Base-by-base conservation (phyloP, 2,329 filamentous ascomycete genomes). In the Hypoxylon sp. region DNA sequence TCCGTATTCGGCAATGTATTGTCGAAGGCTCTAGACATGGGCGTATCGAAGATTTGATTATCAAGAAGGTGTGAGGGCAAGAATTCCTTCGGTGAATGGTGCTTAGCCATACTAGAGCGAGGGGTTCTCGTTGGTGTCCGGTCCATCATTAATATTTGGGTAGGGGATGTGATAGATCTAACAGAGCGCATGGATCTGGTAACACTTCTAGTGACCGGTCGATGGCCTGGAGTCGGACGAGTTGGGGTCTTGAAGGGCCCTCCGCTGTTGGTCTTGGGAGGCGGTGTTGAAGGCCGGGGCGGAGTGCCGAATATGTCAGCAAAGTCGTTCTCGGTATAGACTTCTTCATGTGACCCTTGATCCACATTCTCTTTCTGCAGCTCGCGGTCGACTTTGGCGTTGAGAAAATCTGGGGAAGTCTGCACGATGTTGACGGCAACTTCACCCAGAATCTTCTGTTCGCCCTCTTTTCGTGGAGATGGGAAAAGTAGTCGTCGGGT, bases 401-500 rank as follows among this genome's bases (percentile, higher is more conserved):
- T 77, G 35, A 79, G 77, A 35, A 76, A 76, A 24, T 82, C 80
- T 2, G 80, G 75, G 15, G 79, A 74, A 3, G 82, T 81, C 65
- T 85, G 82, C 46, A 86, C 81, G 56, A 84, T 76, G 71, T 90
- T 90, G 15, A 85, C 80, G 13, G 83, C 79, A 44, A 88, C 77
- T 73, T 90, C 88, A 53, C 86, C 85, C 2, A 93, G 82, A 21
- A 87, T 85, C 75, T 89, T 93, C 1, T 85, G 81, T 50, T 88
- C 83, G 37, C 86, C 87, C 31, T 89, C 87, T 71, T 91, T 91
- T 47, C 89, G 86, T 1, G 92, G 92, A 0, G 92, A 94, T 0
- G 93, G 91, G 75, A 96, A 96, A 0, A 96, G 83, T 2, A 94
- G 80, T 64, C 93, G 86, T 67, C 91, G 86, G 0, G 91, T 94